Evolutionary conservation across 2,329 filamentous ascomycete genomes (phyloP), one percentile per base, ranked within the genome.

Genomic region (Amphichorda felina): DNA sequence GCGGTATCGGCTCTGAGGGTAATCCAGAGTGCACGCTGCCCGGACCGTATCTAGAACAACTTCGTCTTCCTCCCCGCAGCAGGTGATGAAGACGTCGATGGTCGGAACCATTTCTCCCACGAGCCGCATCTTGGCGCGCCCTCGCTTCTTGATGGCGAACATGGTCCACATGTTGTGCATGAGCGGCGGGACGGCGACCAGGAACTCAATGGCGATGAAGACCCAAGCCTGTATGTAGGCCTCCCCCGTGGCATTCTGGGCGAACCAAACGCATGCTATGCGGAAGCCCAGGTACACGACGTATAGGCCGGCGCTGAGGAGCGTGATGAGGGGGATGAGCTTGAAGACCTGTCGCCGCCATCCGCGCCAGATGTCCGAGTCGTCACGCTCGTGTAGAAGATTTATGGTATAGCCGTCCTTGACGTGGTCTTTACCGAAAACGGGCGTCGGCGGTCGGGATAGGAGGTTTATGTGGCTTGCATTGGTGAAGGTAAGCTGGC

Each of bases 131-230:
- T 70, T 68, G 2, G 70, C 68, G 17, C 70, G 57, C 13, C 59
- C 56, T 17, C 72, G 58, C 53, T 65, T 66, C 54, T 73, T 72
- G 42, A 74, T 51, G 1, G 69, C 65, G 55, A 65, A 63, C 61
- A 75, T 66, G 2, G 69, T 72, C 68, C 69, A 75, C 26, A 63
- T 55, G 44, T 72, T 71, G 55, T 75, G 70, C 57, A 73, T 62
- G 25, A 74, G 51, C 4, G 67, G 61, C 5, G 71, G 72, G 35
- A 73, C 59, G 5, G 68, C 66, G 7, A 67, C 61, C n/a, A 58
- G 54, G 27, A 72, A 49, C 45, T 75, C 71, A 38, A 74, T 61
- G 17, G 55, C 65, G 36, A 75, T 68, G 43, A 75, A 75, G 6
- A 72, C 46, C 71, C 71, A 75, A 3, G 71, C 71, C 30, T 66